Evolutionary conservation across 129 eudicot species (phyloP), one percentile per base, ranked within the genome.

Genomic region (Artemisia annua): DNA sequence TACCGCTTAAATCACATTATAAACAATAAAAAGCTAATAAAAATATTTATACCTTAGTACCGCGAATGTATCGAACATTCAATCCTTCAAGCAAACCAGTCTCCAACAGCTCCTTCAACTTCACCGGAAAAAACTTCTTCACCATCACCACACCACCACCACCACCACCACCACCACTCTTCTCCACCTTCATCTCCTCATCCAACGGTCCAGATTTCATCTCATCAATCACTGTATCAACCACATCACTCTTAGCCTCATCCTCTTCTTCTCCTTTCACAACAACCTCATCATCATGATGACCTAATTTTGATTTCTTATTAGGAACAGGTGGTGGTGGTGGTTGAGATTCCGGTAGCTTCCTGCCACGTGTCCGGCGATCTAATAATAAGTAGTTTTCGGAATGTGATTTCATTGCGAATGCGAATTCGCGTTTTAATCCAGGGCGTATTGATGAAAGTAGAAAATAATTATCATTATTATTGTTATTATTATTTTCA

Each of bases 61-160:
- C 92, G 52, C 87, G 88, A 30, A 84, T 63, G 71, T 91, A 91
- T 66, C 77, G 76, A 56, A 91, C 97, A 48, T 64, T 52, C 43
- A 83, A 72, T 30, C 92, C 97, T 70, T 91, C 97, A 4, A 91
- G 85, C 80, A 91, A 78, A 69, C 97, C 97, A 1, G 97, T 91
- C 32, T 83, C 88, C 7, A 91, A 84, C 55, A 91, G 87, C 76
- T 91, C 96, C 92, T 84, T 91, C 75, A 85, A 59, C 79, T 68
- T 88, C 0, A 61, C 56, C 1, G 89, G 92, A 56, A 73, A 63
- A 67, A 53, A 75, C 76, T 78, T 86, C 73, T 69, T 44, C 55
- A 70, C 86, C 53, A 72, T 55, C 44, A 39, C 44, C 9, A 39
- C 44, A 39, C 44, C 39, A 32, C 39, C 39, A 32, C 39, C n/a